These are phyloP conservation scores for Tetrahymena malaccensis DNA, from an alignment of 73 alveolate genomes.

Conservation along the genomic window DNA sequence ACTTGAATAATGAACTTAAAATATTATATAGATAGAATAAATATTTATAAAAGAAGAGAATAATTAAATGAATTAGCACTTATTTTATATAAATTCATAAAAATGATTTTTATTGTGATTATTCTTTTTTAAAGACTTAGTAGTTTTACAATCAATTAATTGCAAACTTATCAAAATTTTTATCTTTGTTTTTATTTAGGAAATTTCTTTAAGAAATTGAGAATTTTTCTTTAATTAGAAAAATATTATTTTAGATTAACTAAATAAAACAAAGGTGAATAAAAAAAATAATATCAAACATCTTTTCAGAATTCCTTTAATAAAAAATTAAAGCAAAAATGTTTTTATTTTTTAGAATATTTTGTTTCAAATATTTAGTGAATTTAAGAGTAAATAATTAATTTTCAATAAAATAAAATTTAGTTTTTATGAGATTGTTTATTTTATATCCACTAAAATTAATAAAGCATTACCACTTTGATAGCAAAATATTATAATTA, in stretches of 20 bases:
- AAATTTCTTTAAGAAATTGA: background rate
- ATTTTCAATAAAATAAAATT: background rate
- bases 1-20: background rate
- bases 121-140: background rate
- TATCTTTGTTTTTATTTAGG: background rate
- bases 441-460: background rate
- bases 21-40: background rate
- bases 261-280: too few species aligned
- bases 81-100: too few species aligned
- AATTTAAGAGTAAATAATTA: background rate
- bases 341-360: background rate
- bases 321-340: too few species aligned
- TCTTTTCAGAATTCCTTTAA: background rate
- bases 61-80: background rate
- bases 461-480: background rate
- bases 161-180: background rate
- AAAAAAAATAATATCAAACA: too few species aligned
- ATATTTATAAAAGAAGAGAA: background rate
- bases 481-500: background rate
- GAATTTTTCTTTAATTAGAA: background rate
- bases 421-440: background rate
- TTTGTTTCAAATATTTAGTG: background rate
- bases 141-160: too few species aligned
- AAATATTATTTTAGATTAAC: background rate
- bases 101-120: background rate